Evolutionary conservation across 352 stramenopile genomes (phyloP).

Genomic region (Pythium sukuiense): DNA sequence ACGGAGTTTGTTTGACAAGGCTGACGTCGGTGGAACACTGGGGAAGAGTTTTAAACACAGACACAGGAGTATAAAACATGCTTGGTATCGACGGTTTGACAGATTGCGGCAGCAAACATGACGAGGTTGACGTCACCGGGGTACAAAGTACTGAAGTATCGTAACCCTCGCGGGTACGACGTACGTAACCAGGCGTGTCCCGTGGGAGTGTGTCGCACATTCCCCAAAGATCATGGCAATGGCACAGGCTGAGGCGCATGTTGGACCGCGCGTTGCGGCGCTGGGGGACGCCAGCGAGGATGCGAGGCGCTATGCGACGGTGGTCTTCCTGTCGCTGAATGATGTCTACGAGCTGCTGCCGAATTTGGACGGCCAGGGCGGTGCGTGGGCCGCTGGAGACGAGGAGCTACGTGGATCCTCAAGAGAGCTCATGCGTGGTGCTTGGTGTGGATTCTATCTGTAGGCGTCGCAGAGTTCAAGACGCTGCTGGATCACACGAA

Average conservation of each 20-base stretch:
- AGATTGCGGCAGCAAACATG: not conserved
- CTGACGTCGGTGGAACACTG: conserved; percentile 5
- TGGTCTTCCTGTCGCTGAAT: conserved; percentile 70
- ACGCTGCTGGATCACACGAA: conserved; percentile 44
- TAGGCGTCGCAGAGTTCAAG: conserved; percentile 52
- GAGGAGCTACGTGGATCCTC: not conserved
- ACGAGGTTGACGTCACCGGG: not conserved
- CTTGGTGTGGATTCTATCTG: conserved; percentile 2
- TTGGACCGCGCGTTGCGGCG: conserved; percentile 6
- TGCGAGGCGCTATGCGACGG: conserved; percentile 16
- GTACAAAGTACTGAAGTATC: not conserved
- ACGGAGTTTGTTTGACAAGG: not conserved
- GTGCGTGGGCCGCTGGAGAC: not conserved
- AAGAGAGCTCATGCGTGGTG: not conserved
- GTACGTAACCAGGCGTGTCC: not conserved
- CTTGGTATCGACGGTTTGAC: conserved; percentile 3
- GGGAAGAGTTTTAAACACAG: conserved; percentile 13
- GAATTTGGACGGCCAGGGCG: conserved; percentile 30
- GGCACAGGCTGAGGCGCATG: not conserved
- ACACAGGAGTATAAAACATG: not conserved
- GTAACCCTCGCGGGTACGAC: not conserved
- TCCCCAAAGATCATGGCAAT: not conserved
- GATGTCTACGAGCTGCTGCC: conserved; percentile 73
- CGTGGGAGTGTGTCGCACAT: not conserved
- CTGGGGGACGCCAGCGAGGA: not conserved